These are phyloP conservation scores for Paramecium caudatum DNA, from an alignment of 73 alveolate genomes.

Conservation along the genomic window DNA sequence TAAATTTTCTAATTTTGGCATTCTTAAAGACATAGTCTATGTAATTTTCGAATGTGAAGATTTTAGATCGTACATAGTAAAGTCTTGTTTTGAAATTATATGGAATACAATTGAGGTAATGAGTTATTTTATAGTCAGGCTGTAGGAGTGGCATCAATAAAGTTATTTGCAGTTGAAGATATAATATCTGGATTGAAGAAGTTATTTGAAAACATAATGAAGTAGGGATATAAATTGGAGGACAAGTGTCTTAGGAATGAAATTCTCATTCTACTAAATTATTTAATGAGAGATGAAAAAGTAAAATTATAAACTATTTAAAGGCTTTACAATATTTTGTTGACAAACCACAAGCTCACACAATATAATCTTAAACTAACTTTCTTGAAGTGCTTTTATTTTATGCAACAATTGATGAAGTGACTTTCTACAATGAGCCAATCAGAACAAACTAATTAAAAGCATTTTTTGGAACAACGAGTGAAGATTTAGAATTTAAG, in stretches of 20 bases:
- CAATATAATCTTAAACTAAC: conserved; percentile 80
- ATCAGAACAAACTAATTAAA: conserved; percentile 82
- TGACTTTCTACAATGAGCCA: conserved; percentile 78
- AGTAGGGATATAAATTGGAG: conserved; percentile 95
- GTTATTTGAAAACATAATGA: conserved; percentile 92
- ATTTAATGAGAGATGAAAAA: conserved; percentile 91
- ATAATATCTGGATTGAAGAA: conserved; percentile 90
- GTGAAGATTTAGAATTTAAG: conserved; percentile 97
- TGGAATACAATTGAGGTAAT: conserved; percentile 95
- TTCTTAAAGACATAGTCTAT: conserved; percentile 91
- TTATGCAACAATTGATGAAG: conserved; percentile 96
- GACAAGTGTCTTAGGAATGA: conserved; percentile 97
- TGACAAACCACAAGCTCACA: conserved; percentile 82
- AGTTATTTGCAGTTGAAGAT: conserved; percentile 94
- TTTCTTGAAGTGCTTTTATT: conserved; percentile 91
- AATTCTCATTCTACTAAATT: conserved; percentile 90
- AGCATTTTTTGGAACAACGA: conserved; percentile 93
- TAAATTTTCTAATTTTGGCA: conserved; percentile 95
- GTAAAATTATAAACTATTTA: not conserved
- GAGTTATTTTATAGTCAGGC: conserved; percentile 54
- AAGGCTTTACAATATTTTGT: conserved; percentile 88
- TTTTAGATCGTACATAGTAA: conserved; percentile 95
- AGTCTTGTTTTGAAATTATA: conserved; percentile 94
- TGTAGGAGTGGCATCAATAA: conserved; percentile 92
- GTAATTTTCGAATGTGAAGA: conserved; percentile 91